phyloP scores from a whole-genome alignment of 2,329 filamentous ascomycete species.

The Hymenoscyphus fructigenus region DNA sequence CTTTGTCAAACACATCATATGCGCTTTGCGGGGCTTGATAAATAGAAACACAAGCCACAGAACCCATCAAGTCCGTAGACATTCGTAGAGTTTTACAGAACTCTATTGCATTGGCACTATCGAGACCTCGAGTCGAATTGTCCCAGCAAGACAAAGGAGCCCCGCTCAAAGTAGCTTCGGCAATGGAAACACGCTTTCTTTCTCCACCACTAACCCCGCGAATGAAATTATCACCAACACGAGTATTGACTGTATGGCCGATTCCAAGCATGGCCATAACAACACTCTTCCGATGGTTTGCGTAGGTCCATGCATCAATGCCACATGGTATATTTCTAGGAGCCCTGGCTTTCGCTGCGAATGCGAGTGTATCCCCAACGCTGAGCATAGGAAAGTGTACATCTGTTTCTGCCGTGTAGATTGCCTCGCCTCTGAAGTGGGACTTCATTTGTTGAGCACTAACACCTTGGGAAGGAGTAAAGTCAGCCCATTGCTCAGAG shows the following conservation, averaged over 20 bases:
- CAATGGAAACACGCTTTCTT: slow-evolving; percentile 75
- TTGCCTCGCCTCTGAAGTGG: slow-evolving; percentile 50
- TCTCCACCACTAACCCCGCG: slow-evolving; percentile 66
- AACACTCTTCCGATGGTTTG: no score
- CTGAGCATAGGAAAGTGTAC: slow-evolving; percentile 72
- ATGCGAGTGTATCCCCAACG: slow-evolving; percentile 69
- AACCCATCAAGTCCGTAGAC: slow-evolving; percentile 60
- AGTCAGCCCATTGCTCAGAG: no score
- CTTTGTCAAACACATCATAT: slow-evolving; percentile 59
- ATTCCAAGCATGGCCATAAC: no score
- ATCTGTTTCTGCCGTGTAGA: slow-evolving; percentile 65
- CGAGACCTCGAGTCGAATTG: slow-evolving; percentile 61
- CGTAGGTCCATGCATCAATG: no score
- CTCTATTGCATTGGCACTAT: slow-evolving; percentile 69
- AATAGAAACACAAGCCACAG: slow-evolving; percentile 63
- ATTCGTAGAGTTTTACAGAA: slow-evolving; percentile 66
- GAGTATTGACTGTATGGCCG: slow-evolving; percentile 48
- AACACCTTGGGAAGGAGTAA: slow-evolving; percentile 11
- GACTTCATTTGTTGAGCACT: slow-evolving; percentile 42
- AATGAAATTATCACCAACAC: slow-evolving; percentile 71
- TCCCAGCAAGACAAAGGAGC: slow-evolving; percentile 71
- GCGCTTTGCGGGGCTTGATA: slow-evolving; percentile 52
- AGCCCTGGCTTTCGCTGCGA: slow-evolving; percentile 50
- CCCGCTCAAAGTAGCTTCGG: slow-evolving; percentile 61
- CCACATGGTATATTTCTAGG: no score